Evolutionary conservation across 768 basidiomycete species (phyloP).

Genomic region (Leccinum longicurvipes): DNA sequence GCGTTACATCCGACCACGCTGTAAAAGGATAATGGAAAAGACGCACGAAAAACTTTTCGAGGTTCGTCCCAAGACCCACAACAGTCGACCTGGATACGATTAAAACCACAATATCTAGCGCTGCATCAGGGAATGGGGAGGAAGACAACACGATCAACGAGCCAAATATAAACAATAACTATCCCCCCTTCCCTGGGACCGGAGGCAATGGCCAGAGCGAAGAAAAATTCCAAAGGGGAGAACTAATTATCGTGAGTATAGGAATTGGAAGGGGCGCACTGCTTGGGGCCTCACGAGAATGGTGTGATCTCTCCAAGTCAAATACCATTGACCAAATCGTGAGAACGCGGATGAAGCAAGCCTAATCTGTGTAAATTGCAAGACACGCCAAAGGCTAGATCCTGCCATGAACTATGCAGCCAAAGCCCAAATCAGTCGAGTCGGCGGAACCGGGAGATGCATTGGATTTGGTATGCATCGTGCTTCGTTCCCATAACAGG

Average conservation of each 20-base stretch:
- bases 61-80: not conserved
- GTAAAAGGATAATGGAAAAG: not conserved
- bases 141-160: not conserved
- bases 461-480: not conserved
- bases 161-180: not conserved
- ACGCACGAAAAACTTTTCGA: not conserved
- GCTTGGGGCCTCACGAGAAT: not conserved
- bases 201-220: not conserved
- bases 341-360: not conserved
- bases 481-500: not conserved
- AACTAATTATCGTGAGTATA: not conserved
- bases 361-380: not conserved
- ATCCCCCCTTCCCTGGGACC: not conserved
- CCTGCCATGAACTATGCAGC: not conserved
- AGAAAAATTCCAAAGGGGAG: not conserved
- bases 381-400: not conserved
- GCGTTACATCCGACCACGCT: not conserved
- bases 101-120: not conserved
- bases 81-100: not conserved
- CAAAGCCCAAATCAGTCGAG: not conserved
- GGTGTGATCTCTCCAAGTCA: not conserved
- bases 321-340: not conserved
- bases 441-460: not conserved
- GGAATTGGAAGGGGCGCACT: not conserved
- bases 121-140: not conserved